phyloP scores from a whole-genome alignment of 495 filamentous ascomycete species.

The Daldinia vernicosa region DNA sequence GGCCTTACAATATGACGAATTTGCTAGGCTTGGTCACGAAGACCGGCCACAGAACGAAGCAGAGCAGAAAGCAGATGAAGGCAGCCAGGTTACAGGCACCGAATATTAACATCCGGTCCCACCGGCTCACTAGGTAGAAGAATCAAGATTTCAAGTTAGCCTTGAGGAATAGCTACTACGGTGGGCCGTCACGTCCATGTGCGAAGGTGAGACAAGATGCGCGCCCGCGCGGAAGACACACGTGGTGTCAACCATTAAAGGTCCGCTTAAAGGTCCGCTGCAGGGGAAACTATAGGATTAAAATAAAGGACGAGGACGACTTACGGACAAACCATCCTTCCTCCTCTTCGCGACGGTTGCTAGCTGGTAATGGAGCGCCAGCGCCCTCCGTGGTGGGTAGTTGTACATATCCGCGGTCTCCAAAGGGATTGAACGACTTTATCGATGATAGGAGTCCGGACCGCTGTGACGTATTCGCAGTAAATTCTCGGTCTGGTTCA shows the following conservation, averaged over 20 bases:
- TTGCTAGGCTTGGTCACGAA: slow-evolving; percentile 83
- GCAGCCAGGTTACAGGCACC: slow-evolving; percentile 91
- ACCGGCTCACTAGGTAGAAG: slow-evolving; percentile 81
- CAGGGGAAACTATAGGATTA: slow-evolving; percentile 37
- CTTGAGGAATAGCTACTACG: slow-evolving; percentile 20
- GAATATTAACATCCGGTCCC: slow-evolving; percentile 95
- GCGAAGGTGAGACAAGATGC: slow-evolving; percentile 50
- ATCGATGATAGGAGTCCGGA: slow-evolving; percentile 81
- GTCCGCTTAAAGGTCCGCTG: slow-evolving; percentile 45
- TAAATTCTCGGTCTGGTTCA: slow-evolving; percentile 70
- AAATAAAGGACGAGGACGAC: slow-evolving; percentile 56
- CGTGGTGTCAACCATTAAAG: slow-evolving; percentile 44
- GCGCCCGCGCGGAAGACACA: slow-evolving; percentile 52
- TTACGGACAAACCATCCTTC: slow-evolving; percentile 96
- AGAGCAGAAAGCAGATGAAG: slow-evolving; percentile 88
- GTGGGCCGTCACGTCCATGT: slow-evolving; percentile 47
- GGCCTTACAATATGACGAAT: slow-evolving; percentile 94
- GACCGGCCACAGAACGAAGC: slow-evolving; percentile 87
- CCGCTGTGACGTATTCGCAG: slow-evolving; percentile 76
- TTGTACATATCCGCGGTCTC: slow-evolving; percentile 86
- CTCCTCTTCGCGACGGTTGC: slow-evolving; percentile 88
- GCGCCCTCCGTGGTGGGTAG: slow-evolving; percentile 85
- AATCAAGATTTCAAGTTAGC: slow-evolving; percentile 47
- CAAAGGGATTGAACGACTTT: slow-evolving; percentile 89
- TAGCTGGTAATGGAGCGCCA: slow-evolving; percentile 86